These are phyloP conservation scores for Lasiodiplodia sp. DNA, from an alignment of 2,329 filamentous ascomycete species.

Conservation along the genomic window DNA sequence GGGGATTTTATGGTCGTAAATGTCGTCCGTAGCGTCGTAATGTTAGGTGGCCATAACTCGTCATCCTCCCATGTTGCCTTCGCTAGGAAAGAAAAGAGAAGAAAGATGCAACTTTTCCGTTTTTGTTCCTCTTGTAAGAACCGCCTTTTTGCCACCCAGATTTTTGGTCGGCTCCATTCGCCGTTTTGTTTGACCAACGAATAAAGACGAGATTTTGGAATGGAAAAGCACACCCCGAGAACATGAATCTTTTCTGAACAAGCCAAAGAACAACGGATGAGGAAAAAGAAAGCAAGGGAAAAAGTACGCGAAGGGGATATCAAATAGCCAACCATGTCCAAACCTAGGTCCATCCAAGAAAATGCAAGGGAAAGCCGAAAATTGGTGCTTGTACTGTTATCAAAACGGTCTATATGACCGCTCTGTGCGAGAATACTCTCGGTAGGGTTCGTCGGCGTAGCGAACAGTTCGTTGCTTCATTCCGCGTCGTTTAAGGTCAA, in stretches of 20 bases:
- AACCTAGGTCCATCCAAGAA: neutral
- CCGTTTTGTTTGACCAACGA: neutral
- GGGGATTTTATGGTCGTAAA: neutral
- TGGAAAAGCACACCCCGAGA: constrained; percentile 4
- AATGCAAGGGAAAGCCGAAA: constrained; percentile 4
- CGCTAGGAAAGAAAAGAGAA: neutral
- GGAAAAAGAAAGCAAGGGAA: neutral
- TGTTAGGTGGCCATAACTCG: constrained; percentile 17
- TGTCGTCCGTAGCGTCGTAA: constrained; percentile 17
- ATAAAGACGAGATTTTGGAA: constrained; percentile 8
- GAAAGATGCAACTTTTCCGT: constrained; percentile 11
- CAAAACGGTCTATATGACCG: neutral
- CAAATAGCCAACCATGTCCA: constrained; percentile 18
- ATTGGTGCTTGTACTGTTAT: neutral
- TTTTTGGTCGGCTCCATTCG: constrained; percentile 9
- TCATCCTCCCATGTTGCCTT: constrained; percentile 13
- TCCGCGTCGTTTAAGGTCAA: neutral
- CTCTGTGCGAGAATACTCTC: neutral
- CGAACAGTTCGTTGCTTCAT: neutral
- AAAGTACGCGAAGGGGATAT: constrained; percentile 17
- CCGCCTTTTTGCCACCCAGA: constrained; percentile 2
- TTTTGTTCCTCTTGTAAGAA: constrained; percentile 24
- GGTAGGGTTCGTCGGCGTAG: constrained; percentile 2
- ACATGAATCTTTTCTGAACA: neutral
- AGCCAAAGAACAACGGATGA: neutral